Percentiles rank a stretch among this genome's conserved stretches.
Evolutionary conservation across 306 rosid genomes (phyloP).

Genomic region (Senna siamea): DNA sequence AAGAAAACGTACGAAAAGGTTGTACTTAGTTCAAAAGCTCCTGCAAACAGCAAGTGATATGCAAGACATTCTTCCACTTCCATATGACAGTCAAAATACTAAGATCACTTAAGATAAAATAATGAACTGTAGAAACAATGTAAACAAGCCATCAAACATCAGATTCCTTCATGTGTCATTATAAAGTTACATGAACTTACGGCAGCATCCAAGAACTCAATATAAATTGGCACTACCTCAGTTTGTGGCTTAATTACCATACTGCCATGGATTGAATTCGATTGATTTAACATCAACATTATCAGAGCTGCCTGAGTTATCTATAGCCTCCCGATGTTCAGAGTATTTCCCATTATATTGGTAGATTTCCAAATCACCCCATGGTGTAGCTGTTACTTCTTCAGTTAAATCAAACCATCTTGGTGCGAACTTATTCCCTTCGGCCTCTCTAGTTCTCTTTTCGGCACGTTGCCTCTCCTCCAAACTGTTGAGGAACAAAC

Average conservation of each 20-base stretch:
- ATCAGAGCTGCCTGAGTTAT: slow-evolving; percentile 43
- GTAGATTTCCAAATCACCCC: slow-evolving; percentile 80
- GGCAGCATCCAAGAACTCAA: slow-evolving; percentile 18
- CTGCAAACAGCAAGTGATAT: background rate
- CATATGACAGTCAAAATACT: slow-evolving; percentile 6
- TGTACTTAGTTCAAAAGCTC: background rate
- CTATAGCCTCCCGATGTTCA: slow-evolving; percentile 50
- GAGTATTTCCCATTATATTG: slow-evolving; percentile 59
- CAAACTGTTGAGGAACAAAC: slow-evolving; percentile 48
- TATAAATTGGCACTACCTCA: slow-evolving; percentile 31
- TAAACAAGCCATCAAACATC: slow-evolving; percentile 33
- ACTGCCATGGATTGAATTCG: slow-evolving; percentile 78
- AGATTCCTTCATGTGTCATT: slow-evolving; percentile 20
- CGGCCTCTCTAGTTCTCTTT: slow-evolving; percentile 64
- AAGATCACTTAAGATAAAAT: slow-evolving; percentile 30
- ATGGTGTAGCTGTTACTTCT: slow-evolving; percentile 66
- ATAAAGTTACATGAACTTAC: slow-evolving; percentile 32
- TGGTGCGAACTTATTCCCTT: slow-evolving; percentile 51
- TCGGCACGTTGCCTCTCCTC: slow-evolving; percentile 88
- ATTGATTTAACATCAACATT: slow-evolving; percentile 44
- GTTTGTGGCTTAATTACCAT: slow-evolving; percentile 48
- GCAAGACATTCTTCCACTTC: slow-evolving; percentile 14
- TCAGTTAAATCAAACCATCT: slow-evolving; percentile 72
- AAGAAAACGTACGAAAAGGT: background rate
- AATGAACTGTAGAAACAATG: slow-evolving; percentile 17